Evolutionary conservation across 129 eudicot genomes (phyloP), one percentile per base, ranked within the genome.

Genomic region (Dittrichia graveolens): DNA sequence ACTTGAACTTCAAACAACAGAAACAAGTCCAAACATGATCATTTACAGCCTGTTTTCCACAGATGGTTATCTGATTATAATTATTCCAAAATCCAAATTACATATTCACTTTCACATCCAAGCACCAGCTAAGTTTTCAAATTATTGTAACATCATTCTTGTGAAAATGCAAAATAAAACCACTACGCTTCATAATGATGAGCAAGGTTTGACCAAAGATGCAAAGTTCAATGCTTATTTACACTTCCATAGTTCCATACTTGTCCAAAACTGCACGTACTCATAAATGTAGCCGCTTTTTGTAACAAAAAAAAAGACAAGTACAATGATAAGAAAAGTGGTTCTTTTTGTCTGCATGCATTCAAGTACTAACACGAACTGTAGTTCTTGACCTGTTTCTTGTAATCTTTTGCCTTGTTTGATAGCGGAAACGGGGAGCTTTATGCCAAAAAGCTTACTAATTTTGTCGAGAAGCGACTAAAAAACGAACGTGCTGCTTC

Each of bases 401-500:
- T 55, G 44, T 83, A 42, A 73, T 48, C 58, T 9, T 59, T 67
- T 65, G 46, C 11, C 44, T 72, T 74, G n/a, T 80, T 75, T 63
- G 39, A 72, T 85, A 95, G 99, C 68, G 96, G 83, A 75, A 65
- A 85, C 24, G 99, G 99, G 40, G 99, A 95, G 80, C 78, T 95
- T 68, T 95, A 95, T 72, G 82, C 96, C 45, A 95, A 88, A 83
- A 95, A 95, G 75, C 97, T 95, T 76, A 91, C 97, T 50, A 95
- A 85, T 69, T 95, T 95, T 76, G 87, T 91, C 56, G 99, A 95
- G 55, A 95, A 91, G 69, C 87, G 99, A 62, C 94, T 95, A 38
- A 95, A 95, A 80, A 88, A 84, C 59, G 97, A 92, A 79, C 83
- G 86, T n/a, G 91, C 94, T 77, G 97, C 97, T 83, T 92, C 97